Base-by-base conservation (phyloP, 2,329 filamentous ascomycete genomes). In the Pseudogymnoascus sp. region DNA sequence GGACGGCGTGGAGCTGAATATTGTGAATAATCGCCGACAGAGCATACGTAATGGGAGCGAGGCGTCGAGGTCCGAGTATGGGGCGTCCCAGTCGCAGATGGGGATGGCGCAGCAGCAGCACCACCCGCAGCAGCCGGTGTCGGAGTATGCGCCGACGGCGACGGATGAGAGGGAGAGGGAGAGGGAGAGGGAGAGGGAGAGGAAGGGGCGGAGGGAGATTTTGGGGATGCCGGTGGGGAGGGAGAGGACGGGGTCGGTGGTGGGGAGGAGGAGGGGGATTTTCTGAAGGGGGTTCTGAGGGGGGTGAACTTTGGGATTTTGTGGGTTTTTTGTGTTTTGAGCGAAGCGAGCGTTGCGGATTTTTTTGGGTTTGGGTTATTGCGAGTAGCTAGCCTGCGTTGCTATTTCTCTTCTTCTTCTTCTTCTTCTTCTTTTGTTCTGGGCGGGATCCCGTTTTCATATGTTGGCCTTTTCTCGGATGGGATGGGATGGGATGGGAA, bases 1-100 rank as follows among this genome's bases (percentile, higher is more conserved):
- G 41, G 81, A 85, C 61, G 84, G 84, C 39, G 83, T 84, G 21
- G 84, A 86, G 69, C 83, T 88, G 68, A 85, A 81, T 67, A 81
- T 86, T 67, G 37, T 39, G 37, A 77, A 78, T 57, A 73, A 73
- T 19, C 70, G 75, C 64, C 76, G 78, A 36, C 73, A 72, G 23
- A 70, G 68, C 62, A 71, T 75, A 54, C 74, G 77, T 8, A 74
- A 76, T 60, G 80, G 78, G 60, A 85, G 82, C 69, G 85, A 87
- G 66, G 77, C 77, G 13, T 23, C 45, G 11, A 19, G 19, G 21
- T 54, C 37, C 2, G 37, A 39, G n/a, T 39, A 39, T 16, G 37
- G 14, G 1, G 14, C 37, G 28, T 31, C 28, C 2, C 28, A 31
- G 28, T 8, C 28, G 28, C 14, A 16, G 37, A 4, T n/a, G 37